Evolutionary conservation across 2,329 filamentous ascomycete genomes (phyloP), one percentile per base, ranked within the genome.

Genomic region (Cytospora chrysosperma): DNA sequence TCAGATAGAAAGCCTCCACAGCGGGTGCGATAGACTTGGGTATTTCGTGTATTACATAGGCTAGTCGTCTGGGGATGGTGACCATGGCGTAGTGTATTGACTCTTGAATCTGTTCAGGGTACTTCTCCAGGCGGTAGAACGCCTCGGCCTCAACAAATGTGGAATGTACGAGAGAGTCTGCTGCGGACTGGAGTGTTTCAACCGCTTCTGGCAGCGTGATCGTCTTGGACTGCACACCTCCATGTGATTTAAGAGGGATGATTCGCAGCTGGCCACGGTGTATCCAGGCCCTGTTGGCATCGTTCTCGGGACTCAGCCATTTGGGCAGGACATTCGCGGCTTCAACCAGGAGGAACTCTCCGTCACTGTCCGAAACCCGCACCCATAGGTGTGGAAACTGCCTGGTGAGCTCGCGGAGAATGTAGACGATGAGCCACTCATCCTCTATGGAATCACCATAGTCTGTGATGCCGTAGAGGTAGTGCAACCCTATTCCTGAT

Each of bases 361-460:
- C 96, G 76, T 98, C 95, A 56, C 88, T 89, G 74, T 99, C 95
- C 65, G 85, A 88, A 4, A 96, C 83, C 56, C 91, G 88, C 54
- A 93, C 85, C 93, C 94, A 99, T 9, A 93, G 80, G 65, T 89
- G 82, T 5, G 86, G 80, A 70, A 91, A 91, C 43, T 84, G 81
- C 69, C 83, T 90, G 69, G 89, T 93, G 69, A 98, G 78, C 76
- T 96, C 89, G 52, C 91, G 87, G 32, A 99, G 81, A 6, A 98
- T 79, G 76, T 93, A 97, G 24, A 98, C 93, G 65, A 98, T 88
- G 7, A 98, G 84, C 96, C 95, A 99, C 78, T 99, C 96, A 70
- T 99, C 95, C 72, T 97, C 94, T 4, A 98, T 88, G 0, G 93
- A 95, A 75, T 99, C 96, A 10, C 94, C 93, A 71, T 93, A 98